A percentile compares a stretch with the other conserved stretches of the same genome.
Evolutionary conservation across 139 green algal genomes (phyloP).

Genomic region (Tetradesmus obliquus): DNA sequence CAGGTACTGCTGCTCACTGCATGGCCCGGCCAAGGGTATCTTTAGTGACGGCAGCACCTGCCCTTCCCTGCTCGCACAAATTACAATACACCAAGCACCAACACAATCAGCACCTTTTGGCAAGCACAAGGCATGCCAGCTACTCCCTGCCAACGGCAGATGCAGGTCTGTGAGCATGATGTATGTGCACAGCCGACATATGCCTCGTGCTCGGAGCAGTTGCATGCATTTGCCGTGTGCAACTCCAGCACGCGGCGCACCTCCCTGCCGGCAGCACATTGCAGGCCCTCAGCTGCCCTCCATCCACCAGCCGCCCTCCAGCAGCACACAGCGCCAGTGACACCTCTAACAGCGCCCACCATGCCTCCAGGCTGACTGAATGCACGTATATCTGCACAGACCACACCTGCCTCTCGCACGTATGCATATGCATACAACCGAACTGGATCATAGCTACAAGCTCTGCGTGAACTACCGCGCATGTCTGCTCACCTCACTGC

Average conservation of each 20-base stretch:
- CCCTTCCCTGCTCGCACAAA: slow-evolving; percentile 5
- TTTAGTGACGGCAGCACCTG: background rate
- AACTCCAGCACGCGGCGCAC: background rate
- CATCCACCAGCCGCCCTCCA: slow-evolving; percentile 18
- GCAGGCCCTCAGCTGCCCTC: background rate
- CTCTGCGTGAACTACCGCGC: too few species aligned
- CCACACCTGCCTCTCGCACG: too few species aligned
- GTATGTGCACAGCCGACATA: too few species aligned
- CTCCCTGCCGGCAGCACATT: slow-evolving; percentile 24
- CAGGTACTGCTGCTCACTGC: slow-evolving; percentile 9
- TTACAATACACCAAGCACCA: background rate
- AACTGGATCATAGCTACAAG: too few species aligned
- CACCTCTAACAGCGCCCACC: slow-evolving; percentile 60
- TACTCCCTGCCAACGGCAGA: too few species aligned
- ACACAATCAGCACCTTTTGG: background rate
- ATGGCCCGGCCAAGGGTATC: slow-evolving; percentile 12
- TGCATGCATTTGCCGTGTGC: too few species aligned
- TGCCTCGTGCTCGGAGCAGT: too few species aligned
- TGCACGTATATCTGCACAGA: too few species aligned
- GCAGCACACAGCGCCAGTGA: slow-evolving; percentile 29
- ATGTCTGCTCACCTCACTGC: slow-evolving; percentile 12
- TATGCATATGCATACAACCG: too few species aligned
- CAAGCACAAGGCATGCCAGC: too few species aligned
- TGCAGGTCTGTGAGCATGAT: too few species aligned
- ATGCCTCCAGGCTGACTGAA: slow-evolving; percentile 39